A percentile compares a stretch with the other conserved stretches of the same genome.
Evolutionary conservation across 495 filamentous ascomycete genomes (phyloP).

Genomic region (Zalerion maritima): DNA sequence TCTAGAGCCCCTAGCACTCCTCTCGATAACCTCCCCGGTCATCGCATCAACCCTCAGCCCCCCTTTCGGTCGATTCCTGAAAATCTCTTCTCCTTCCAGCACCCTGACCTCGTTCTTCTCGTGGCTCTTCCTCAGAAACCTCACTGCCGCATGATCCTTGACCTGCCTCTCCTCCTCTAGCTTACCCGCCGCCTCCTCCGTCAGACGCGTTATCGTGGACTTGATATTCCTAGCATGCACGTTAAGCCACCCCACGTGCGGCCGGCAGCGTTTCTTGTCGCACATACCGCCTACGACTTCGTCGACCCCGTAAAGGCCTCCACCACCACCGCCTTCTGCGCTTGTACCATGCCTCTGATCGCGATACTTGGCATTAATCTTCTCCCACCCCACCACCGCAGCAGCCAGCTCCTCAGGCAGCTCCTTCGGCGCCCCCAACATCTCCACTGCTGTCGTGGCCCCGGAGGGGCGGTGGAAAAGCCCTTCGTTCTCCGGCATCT

Average conservation of each 20-base stretch:
- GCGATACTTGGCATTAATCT: no score
- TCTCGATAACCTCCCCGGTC: no score
- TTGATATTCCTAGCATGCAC: slow-evolving; percentile 24
- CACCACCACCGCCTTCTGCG: neutral
- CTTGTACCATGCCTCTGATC: neutral
- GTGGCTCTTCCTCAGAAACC: slow-evolving; percentile 19
- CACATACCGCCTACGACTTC: slow-evolving; percentile 25
- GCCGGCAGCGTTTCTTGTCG: slow-evolving; percentile 32
- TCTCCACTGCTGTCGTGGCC: no score
- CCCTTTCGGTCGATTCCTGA: no score
- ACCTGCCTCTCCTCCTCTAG: slow-evolving; percentile 26
- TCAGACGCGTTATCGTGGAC: slow-evolving; percentile 30
- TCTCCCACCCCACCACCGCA: neutral
- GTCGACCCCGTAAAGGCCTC: slow-evolving; percentile 10
- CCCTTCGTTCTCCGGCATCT: slow-evolving; percentile 24
- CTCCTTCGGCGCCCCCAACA: slow-evolving; percentile 16
- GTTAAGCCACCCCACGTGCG: slow-evolving; percentile 29
- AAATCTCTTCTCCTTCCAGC: slow-evolving; percentile 10
- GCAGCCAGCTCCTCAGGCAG: neutral
- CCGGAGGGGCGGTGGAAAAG: slow-evolving; percentile 21
- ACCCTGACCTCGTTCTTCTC: slow-evolving; percentile 26
- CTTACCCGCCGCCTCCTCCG: slow-evolving; percentile 25
- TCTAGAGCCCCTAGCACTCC: no score
- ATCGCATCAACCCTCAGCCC: no score
- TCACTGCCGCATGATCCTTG: slow-evolving; percentile 20